Conservation (phyloP, 805 yeast species). For the Starmerella kuoi region DNA sequence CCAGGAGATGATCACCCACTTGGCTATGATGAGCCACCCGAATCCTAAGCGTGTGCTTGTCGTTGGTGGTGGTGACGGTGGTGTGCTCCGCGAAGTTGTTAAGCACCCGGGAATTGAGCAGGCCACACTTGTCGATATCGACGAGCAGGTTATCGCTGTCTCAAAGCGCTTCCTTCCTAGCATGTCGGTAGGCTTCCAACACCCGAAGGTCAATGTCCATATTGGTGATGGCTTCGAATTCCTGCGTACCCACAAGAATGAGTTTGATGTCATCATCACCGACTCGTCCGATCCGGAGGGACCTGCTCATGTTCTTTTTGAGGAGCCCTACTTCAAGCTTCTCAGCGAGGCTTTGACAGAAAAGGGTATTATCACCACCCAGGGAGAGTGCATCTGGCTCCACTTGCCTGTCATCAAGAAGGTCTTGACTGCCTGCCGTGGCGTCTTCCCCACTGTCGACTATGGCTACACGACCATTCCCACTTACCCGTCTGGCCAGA, state of each 20-base stretch:
- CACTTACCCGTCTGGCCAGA: slow-evolving; percentile 77
- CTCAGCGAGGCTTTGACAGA: slow-evolving; percentile 79
- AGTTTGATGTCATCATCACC: slow-evolving; percentile 89
- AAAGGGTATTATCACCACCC: slow-evolving; percentile 83
- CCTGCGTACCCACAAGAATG: slow-evolving; percentile 67
- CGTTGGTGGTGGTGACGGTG: slow-evolving; percentile 99
- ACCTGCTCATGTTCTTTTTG: slow-evolving; percentile 89
- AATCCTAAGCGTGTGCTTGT: slow-evolving; percentile 88
- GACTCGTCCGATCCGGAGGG: slow-evolving; percentile 99
- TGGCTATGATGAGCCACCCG: slow-evolving; percentile 86
- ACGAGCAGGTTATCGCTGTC: slow-evolving; percentile 78
- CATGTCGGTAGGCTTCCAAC: slow-evolving; percentile 69
- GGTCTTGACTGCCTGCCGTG: slow-evolving; percentile 59
- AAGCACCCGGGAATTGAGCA: slow-evolving; percentile 79
- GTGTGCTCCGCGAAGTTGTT: slow-evolving; percentile 87
- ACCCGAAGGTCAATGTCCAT: slow-evolving; percentile 82
- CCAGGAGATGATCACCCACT: slow-evolving; percentile 96
- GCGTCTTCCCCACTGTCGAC: slow-evolving; percentile 71
- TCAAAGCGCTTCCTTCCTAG: slow-evolving; percentile 80
- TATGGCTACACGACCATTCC: slow-evolving; percentile 78
- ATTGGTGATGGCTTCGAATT: slow-evolving; percentile 98
- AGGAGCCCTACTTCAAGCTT: slow-evolving; percentile 78
- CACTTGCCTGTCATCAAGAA: slow-evolving; percentile 69
- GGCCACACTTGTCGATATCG: slow-evolving; percentile 89
- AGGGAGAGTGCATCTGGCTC: slow-evolving; percentile 79